Evolutionary conservation across 345 rosid genomes (phyloP).

Genomic region (Bruguiera gymnorhiza): DNA sequence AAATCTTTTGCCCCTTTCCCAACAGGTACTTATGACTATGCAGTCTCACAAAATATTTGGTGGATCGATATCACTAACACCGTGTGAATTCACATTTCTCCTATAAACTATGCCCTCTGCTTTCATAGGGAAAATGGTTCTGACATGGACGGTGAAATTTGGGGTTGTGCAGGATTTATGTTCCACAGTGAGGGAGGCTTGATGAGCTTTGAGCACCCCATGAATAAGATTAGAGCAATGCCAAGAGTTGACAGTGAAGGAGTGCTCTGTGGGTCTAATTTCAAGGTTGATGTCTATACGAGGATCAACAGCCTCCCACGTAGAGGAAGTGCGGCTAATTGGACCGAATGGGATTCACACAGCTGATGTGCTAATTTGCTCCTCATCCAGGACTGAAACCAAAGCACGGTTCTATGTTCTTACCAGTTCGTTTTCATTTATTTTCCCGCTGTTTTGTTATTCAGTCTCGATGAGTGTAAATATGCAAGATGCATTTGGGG

Average conservation of each 20-base stretch:
- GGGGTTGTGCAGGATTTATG: conserved; percentile 21
- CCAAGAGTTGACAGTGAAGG: conserved; percentile 38
- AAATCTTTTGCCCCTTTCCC: conserved; percentile 60
- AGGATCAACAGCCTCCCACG: conserved; percentile 48
- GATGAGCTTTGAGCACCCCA: conserved; percentile 49
- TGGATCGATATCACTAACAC: neutral
- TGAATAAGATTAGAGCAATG: conserved; percentile 43
- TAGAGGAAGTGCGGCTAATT: conserved; percentile 44
- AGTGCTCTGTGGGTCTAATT: conserved; percentile 34
- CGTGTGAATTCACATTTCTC: neutral
- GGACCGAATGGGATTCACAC: conserved; percentile 35
- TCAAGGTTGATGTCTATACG: conserved; percentile 40
- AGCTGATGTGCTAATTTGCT: neutral
- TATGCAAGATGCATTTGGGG: neutral
- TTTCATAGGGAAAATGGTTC: neutral
- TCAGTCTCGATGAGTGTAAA: neutral
- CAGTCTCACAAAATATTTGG: neutral
- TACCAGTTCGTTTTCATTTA: neutral
- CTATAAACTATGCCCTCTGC: neutral
- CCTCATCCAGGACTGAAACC: neutral
- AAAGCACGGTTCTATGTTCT: no score
- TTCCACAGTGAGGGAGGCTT: conserved; percentile 40
- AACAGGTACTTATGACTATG: conserved; percentile 26
- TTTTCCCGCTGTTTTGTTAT: no score
- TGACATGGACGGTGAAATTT: neutral